These are phyloP conservation scores for Xylaria sp. DNA, from an alignment of 495 filamentous ascomycete species.

Conservation along the genomic window DNA sequence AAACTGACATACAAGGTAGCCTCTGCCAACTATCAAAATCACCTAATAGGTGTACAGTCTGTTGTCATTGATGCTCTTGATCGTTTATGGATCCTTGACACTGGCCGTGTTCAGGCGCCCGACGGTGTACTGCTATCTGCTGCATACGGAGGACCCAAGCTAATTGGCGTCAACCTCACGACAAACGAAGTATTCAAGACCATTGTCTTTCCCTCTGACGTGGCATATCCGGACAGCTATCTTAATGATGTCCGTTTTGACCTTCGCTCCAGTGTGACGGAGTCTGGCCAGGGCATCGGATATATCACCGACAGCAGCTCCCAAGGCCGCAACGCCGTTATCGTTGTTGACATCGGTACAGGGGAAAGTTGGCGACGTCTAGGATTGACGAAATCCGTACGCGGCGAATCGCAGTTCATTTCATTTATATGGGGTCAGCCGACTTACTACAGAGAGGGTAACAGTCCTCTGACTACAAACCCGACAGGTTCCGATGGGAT, in stretches of 20 bases:
- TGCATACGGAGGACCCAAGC: constrained; percentile 48
- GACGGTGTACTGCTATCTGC: constrained; percentile 48
- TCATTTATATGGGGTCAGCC: constrained; percentile 52
- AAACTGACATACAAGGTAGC: constrained; percentile 36
- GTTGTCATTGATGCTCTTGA: constrained; percentile 48
- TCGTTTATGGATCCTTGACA: constrained; percentile 53
- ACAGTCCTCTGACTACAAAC: constrained; percentile 32
- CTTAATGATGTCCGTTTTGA: constrained; percentile 54
- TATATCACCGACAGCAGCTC: constrained; percentile 51
- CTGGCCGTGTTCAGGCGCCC: constrained; percentile 45
- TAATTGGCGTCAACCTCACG: constrained; percentile 47
- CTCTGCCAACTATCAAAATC: constrained; percentile 40
- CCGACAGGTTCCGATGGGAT: constrained; percentile 49
- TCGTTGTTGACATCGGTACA: constrained; percentile 52
- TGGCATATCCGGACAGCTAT: constrained; percentile 49
- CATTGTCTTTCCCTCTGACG: constrained; percentile 44
- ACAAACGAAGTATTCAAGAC: constrained; percentile 45
- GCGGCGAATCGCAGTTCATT: constrained; percentile 45
- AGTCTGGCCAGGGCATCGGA: constrained; percentile 46
- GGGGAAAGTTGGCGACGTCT: constrained; percentile 50
- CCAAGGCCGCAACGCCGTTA: constrained; percentile 50
- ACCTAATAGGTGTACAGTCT: constrained; percentile 50
- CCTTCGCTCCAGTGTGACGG: constrained; percentile 43
- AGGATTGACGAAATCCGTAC: constrained; percentile 44
- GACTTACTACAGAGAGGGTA: constrained; percentile 37